phyloP scores from a whole-genome alignment of 306 rosid genomes.

The Potentilla sterilis region DNA sequence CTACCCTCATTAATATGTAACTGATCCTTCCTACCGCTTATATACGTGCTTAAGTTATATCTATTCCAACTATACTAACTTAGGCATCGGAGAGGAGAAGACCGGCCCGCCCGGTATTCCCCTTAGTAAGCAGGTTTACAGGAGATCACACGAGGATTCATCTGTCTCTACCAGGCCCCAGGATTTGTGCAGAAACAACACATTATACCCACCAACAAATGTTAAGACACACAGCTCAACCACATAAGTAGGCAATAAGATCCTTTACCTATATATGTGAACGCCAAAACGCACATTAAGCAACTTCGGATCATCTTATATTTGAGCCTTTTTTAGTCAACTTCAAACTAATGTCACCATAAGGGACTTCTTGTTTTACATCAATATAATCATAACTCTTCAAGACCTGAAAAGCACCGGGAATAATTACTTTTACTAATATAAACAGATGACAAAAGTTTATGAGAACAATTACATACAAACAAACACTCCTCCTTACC shows the following conservation, averaged over 20 bases:
- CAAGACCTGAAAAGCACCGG: slow-evolving; percentile 54
- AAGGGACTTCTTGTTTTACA: slow-evolving; percentile 68
- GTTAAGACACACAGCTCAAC: neutral
- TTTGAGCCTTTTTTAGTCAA: slow-evolving; percentile 50
- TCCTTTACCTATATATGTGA: slow-evolving; percentile 41
- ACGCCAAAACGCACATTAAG: neutral
- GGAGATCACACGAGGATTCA: too few species aligned
- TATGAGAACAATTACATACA: neutral
- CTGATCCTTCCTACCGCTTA: too few species aligned
- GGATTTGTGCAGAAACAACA: too few species aligned
- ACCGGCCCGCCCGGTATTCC: too few species aligned
- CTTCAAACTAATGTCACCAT: slow-evolving; percentile 63
- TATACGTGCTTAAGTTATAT: too few species aligned
- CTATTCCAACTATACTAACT: too few species aligned
- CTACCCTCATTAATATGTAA: too few species aligned
- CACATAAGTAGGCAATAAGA: neutral
- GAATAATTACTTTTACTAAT: slow-evolving; percentile 15
- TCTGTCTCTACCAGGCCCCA: too few species aligned
- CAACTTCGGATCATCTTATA: slow-evolving; percentile 33
- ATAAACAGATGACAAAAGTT: neutral
- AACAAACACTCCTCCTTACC: neutral
- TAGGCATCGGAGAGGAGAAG: too few species aligned
- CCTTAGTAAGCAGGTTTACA: too few species aligned
- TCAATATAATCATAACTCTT: slow-evolving; percentile 57
- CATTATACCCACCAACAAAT: neutral